Base-by-base conservation (phyloP, 2,329 filamentous ascomycete genomes). In the Beauveria varroae region DNA sequence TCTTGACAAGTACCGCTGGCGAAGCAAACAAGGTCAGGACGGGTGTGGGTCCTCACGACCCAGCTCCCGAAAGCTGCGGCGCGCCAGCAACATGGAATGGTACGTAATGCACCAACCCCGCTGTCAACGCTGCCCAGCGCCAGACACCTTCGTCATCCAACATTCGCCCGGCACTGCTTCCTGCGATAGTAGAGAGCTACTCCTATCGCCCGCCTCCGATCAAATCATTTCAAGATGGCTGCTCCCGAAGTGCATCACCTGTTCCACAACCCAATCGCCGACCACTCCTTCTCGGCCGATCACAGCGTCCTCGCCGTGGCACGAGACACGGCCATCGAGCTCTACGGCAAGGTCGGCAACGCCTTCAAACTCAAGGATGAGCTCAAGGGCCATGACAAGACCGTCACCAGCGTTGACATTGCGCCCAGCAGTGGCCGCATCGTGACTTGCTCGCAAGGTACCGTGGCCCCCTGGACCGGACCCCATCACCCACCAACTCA, bases 261-360 rank as follows among this genome's bases (percentile, higher is more conserved):
- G 67, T 99, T 99, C 80, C 92, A 98, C 79, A 86, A 89, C 68
- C 92, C 93, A 64, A 97, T 99, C 72, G 91, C 91, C 67, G 95
- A 99, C 81, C 95, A 99, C 77, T 97, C 93, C 62, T 99, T 99
- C 85, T 96, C 93, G 66, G 87, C 91, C 65, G 95, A 99, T 78
- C 90, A 87, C 73, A 81, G 87, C 74, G 93, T 89, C 30, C 84
- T 99, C 62, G 95, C 95, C 62, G 93, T 99, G 62, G 90, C 93
- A 65, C 89, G 91, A 69, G 93, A 98, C 73, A 92, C 88, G 71
- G 85, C 86, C 67, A 88, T 99, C 70, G 92, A 97, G 80, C 86
- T 99, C 47, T 98, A 97, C 75, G 80, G 83, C 69, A 84, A 81
- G 68, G 82, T 82, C 61, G 91, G 90, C 71, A 86, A 79, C 70